These are phyloP conservation scores for Geosmithia putterillii DNA, from an alignment of 2,329 filamentous ascomycete species.

Conservation along the genomic window DNA sequence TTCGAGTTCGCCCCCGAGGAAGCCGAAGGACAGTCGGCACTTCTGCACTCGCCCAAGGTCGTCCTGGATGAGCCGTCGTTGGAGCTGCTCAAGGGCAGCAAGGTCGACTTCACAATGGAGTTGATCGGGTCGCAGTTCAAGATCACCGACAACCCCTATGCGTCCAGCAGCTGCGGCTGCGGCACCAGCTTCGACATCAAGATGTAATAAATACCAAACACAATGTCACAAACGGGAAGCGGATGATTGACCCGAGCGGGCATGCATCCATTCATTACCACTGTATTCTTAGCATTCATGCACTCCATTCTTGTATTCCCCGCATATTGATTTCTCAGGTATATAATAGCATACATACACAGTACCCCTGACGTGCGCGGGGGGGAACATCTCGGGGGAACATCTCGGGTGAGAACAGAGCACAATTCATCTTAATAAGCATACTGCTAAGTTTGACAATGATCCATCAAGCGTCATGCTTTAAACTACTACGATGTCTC, in stretches of 20 bases:
- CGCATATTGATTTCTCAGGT: not conserved
- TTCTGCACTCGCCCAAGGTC: slow-evolving; percentile 51
- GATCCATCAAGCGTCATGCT: too few species aligned
- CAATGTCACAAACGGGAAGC: not conserved
- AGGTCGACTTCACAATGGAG: slow-evolving; percentile 93
- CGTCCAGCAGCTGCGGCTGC: slow-evolving; percentile 91
- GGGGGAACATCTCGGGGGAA: not conserved
- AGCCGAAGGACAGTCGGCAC: slow-evolving; percentile 12
- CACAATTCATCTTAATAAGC: too few species aligned
- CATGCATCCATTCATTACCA: not conserved
- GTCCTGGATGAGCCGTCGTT: slow-evolving; percentile 81
- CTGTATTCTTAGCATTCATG: not conserved
- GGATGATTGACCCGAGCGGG: too few species aligned
- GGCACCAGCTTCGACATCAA: slow-evolving; percentile 97
- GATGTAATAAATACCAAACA: slow-evolving; percentile 23
- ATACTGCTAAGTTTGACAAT: too few species aligned
- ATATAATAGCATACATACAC: not conserved
- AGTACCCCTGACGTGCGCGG: not conserved
- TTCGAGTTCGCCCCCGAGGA: slow-evolving; percentile 57
- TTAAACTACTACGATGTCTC: too few species aligned
- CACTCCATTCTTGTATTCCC: not conserved
- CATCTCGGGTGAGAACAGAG: too few species aligned
- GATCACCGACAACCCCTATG: slow-evolving; percentile 84
- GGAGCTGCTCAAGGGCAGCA: slow-evolving; percentile 83
- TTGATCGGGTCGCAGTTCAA: slow-evolving; percentile 85